phyloP scores from a whole-genome alignment of 257 asterid species.

The Gentiana straminea region DNA sequence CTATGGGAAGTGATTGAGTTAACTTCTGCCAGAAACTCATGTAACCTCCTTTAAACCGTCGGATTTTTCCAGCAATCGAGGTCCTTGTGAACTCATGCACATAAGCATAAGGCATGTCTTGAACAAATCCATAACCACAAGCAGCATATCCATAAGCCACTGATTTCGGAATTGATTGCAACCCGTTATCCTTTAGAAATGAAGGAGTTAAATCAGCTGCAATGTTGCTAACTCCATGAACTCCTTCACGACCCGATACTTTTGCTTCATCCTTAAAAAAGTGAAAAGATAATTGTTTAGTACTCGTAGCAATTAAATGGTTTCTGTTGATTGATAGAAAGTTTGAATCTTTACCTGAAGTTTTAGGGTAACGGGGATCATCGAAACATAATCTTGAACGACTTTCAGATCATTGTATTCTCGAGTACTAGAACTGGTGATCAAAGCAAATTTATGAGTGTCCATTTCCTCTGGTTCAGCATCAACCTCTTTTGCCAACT shows the following conservation, averaged over 20 bases:
- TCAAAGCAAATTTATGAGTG: constrained; percentile 36
- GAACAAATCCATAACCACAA: constrained; percentile 66
- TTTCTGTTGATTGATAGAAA: too few relatives aligned
- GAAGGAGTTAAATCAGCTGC: constrained; percentile 44
- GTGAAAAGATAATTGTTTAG: not conserved
- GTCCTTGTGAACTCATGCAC: constrained; percentile 65
- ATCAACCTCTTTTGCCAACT: constrained; percentile 52
- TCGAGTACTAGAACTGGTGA: constrained; percentile 18
- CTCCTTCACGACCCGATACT: constrained; percentile 44
- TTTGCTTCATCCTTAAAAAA: constrained; percentile 52
- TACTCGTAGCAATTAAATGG: too few relatives aligned
- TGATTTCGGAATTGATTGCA: constrained; percentile 49
- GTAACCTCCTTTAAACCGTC: constrained; percentile 68
- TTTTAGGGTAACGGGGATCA: constrained; percentile 48
- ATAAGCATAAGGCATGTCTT: constrained; percentile 65
- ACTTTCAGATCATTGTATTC: constrained; percentile 32
- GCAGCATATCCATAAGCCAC: constrained; percentile 70
- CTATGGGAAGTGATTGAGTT: constrained; percentile 29
- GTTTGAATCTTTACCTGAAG: constrained; percentile 27
- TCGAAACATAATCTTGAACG: constrained; percentile 47
- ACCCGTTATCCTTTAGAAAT: constrained; percentile 46
- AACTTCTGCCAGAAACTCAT: constrained; percentile 54
- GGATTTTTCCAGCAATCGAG: constrained; percentile 58
- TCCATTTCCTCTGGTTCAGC: constrained; percentile 55
- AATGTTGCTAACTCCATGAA: constrained; percentile 43